Evolutionary conservation across 1,284 basidiomycete genomes (phyloP).

Genomic region (Trichosporon asahii): DNA sequence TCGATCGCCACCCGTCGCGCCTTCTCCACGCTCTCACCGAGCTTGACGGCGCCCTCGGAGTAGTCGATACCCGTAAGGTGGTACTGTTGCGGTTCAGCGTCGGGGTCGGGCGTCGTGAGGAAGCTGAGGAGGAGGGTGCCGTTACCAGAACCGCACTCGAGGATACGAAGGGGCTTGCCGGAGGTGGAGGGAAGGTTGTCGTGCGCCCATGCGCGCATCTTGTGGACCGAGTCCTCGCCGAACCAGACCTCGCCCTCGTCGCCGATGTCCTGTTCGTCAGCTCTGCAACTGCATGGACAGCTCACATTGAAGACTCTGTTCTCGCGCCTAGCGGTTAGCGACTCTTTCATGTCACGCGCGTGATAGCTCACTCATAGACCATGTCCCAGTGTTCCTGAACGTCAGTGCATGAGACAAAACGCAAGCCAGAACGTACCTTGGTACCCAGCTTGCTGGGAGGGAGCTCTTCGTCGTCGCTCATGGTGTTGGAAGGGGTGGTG

Average conservation of each 20-base stretch:
- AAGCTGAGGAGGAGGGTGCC: conserved; percentile 51
- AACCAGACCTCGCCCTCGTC: conserved; percentile 50
- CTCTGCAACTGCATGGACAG: not conserved
- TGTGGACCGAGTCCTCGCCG: conserved; percentile 45
- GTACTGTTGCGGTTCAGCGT: conserved; percentile 27
- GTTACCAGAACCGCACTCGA: conserved; percentile 50
- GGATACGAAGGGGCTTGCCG: conserved; percentile 30
- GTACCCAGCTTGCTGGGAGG: conserved; percentile 51
- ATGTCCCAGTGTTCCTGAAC: conserved; percentile 48
- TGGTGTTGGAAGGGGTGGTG: not conserved
- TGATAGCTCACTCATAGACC: conserved; percentile 46
- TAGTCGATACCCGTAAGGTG: conserved; percentile 52
- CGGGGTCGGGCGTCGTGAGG: conserved; percentile 36
- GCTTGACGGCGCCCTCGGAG: conserved; percentile 34
- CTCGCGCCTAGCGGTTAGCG: conserved; percentile 40
- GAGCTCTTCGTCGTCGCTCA: conserved; percentile 45
- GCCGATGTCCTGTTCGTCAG: conserved; percentile 16
- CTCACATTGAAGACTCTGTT: conserved; percentile 46
- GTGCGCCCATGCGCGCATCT: conserved; percentile 50
- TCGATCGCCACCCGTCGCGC: conserved; percentile 29
- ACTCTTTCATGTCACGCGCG: not conserved
- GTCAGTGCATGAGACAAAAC: not conserved
- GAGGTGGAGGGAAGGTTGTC: conserved; percentile 33
- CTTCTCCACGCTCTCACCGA: conserved; percentile 38
- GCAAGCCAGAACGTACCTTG: conserved; percentile 25